Conservation (phyloP, 177 flowering plant species). For the Vitis hybrid region DNA sequence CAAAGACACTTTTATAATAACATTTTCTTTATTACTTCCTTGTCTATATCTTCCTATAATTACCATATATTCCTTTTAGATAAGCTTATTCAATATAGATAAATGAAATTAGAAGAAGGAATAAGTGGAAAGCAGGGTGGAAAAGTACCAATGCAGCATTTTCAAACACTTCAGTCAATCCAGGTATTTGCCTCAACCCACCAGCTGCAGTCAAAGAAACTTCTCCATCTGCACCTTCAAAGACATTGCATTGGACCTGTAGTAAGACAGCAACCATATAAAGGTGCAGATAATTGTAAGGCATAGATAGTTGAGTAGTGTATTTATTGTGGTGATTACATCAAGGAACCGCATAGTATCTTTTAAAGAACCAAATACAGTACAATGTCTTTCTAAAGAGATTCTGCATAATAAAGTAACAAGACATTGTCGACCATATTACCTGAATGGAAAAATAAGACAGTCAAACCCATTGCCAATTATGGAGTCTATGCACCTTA, state of each 20-base stretch:
- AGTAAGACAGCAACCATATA: conserved; percentile 7
- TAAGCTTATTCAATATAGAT: neutral
- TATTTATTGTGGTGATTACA: neutral
- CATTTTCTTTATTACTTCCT: too few relatives aligned
- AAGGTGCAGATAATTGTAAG: neutral
- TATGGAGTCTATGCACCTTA: neutral
- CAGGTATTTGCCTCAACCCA: conserved; percentile 87
- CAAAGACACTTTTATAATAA: too few relatives aligned
- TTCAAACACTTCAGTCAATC: conserved; percentile 62
- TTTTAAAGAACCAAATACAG: neutral
- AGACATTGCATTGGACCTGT: conserved; percentile 92
- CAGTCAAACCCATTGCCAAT: neutral
- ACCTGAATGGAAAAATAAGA: neutral
- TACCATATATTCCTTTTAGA: neutral
- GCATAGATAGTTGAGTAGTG: neutral
- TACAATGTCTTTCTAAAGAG: neutral
- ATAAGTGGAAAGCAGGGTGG: neutral
- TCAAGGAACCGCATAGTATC: neutral
- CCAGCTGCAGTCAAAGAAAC: conserved; percentile 91
- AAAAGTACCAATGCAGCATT: conserved; percentile 83
- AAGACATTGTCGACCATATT: neutral
- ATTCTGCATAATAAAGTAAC: neutral
- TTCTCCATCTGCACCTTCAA: conserved; percentile 87
- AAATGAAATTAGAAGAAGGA: neutral
- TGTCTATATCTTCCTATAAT: neutral